Conservation (phyloP, 805 yeast genomes). For the Priceomyces castillae region DNA sequence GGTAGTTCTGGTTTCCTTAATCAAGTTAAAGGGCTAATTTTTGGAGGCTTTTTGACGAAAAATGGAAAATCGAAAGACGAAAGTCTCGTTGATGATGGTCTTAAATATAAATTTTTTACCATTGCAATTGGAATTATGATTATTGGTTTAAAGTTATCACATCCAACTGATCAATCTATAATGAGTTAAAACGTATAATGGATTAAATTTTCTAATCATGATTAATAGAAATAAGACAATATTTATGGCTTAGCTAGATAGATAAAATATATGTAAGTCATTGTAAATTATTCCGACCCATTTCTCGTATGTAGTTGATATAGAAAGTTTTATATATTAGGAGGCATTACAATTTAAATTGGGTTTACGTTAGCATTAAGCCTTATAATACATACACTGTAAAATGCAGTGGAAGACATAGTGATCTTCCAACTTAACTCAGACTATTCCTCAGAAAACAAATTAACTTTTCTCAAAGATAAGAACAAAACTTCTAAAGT, state of each 20-base stretch:
- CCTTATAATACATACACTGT: constrained; percentile 1
- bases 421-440: too few species aligned
- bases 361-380: not conserved
- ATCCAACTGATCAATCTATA: constrained; percentile 11
- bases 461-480: too few species aligned
- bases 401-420: too few species aligned
- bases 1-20: constrained; percentile 24
- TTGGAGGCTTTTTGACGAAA: constrained; percentile 20
- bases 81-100: constrained; percentile 35
- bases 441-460: too few species aligned
- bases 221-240: not conserved
- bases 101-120: constrained; percentile 42
- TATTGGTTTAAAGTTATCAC: constrained; percentile 37
- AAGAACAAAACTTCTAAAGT: too few species aligned
- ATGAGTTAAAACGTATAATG: constrained; percentile 5
- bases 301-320: too few species aligned
- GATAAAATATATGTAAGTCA: not conserved
- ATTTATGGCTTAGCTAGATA: not conserved
- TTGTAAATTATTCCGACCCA: not conserved
- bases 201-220: not conserved
- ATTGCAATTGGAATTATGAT: constrained; percentile 42
- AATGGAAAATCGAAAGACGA: constrained; percentile 18
- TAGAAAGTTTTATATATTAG: too few species aligned
- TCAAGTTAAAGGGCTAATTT: constrained; percentile 33
- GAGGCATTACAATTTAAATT: not conserved